phyloP scores from a whole-genome alignment of 441 rosid genomes.

The Populus tomentosa region DNA sequence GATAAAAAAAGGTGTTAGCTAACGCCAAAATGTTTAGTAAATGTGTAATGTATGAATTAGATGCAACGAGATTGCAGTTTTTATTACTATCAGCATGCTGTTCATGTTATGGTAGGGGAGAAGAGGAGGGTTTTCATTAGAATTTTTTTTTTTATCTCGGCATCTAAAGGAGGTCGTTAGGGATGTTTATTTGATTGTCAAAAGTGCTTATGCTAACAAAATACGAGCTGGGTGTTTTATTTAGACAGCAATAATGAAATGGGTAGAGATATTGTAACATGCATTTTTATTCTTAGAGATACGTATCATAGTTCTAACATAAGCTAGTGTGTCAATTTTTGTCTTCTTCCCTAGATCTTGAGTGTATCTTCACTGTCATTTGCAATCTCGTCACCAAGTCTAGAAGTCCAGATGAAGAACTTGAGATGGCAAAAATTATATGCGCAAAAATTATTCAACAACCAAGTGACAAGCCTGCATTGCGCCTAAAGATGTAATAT shows the following conservation, averaged over 20 bases:
- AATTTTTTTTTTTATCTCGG: too few species aligned
- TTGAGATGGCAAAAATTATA: conserved; percentile 70
- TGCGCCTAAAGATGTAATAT: conserved; percentile 88
- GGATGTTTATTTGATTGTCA: too few species aligned
- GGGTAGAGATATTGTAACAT: neutral
- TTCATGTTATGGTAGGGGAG: neutral
- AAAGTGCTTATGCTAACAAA: too few species aligned
- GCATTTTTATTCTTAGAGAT: neutral
- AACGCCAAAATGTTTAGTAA: neutral
- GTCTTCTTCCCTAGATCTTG: conserved; percentile 56
- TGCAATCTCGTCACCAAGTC: conserved; percentile 79
- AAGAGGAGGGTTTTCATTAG: neutral
- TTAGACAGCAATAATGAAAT: neutral
- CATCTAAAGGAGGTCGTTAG: too few species aligned
- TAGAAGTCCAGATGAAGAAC: conserved; percentile 52
- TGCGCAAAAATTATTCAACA: conserved; percentile 75
- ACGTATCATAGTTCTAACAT: neutral
- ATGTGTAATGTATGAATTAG: neutral
- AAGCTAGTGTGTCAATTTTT: neutral
- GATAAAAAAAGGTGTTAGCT: too few species aligned
- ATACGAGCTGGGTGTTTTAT: neutral
- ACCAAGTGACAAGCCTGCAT: conserved; percentile 79
- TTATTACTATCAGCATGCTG: neutral
- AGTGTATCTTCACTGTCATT: conserved; percentile 91
- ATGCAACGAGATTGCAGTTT: neutral